phyloP scores from a whole-genome alignment of 768 basidiomycete species.

The Amanita thiersii region DNA sequence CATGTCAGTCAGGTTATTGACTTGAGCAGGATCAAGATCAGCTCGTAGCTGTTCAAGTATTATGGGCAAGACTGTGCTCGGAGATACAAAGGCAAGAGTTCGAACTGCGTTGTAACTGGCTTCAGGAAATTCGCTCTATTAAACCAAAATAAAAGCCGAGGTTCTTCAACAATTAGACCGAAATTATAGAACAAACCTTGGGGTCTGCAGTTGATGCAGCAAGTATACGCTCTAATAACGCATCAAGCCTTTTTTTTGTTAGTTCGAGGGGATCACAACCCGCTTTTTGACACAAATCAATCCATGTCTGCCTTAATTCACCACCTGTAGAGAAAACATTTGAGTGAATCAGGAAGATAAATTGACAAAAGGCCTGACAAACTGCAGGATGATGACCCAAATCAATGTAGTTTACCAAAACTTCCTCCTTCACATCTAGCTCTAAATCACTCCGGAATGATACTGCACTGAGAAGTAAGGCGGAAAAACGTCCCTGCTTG shows the following conservation, averaged over 20 bases:
- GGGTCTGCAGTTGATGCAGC: slow-evolving; percentile 33
- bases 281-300: slow-evolving; percentile 71
- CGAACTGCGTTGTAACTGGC: slow-evolving; percentile 71
- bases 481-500: slow-evolving; percentile 44
- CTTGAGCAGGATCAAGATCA: slow-evolving; percentile 54
- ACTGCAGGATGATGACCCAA: slow-evolving; percentile 67
- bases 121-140: slow-evolving; percentile 45
- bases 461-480: slow-evolving; percentile 44
- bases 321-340: slow-evolving; percentile 25
- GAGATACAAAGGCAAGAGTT: slow-evolving; percentile 76
- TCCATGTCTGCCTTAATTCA: slow-evolving; percentile 62
- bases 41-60: slow-evolving; percentile 57
- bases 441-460: slow-evolving; percentile 38
- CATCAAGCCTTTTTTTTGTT: slow-evolving; percentile 40
- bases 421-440: slow-evolving; percentile 27
- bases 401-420: slow-evolving; percentile 50
- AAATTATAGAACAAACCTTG: slow-evolving; percentile 30
- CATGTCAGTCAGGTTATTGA: slow-evolving; percentile 57
- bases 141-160: not conserved
- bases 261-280: slow-evolving; percentile 58
- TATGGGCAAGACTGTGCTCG: slow-evolving; percentile 55
- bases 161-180: not conserved
- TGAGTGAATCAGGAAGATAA: not conserved
- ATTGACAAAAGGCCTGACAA: slow-evolving; percentile 31
- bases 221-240: slow-evolving; percentile 40